Percentiles rank a stretch among this genome's conserved stretches.
Evolutionary conservation across 129 eudicot species (phyloP).

Genomic region (Artemisia argyi): DNA sequence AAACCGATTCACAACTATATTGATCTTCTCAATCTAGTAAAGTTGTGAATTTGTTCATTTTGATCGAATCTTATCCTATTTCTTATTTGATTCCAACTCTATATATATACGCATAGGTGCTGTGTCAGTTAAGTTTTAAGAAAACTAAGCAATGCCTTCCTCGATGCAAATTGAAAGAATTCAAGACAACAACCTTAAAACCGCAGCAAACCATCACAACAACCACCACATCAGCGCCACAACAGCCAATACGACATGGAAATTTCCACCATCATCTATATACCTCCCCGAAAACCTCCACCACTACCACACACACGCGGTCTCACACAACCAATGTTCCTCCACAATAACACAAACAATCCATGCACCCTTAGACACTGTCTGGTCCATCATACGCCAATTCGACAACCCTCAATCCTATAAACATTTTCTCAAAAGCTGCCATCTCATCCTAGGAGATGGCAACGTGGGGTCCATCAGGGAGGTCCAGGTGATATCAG

Average conservation of each 20-base stretch:
- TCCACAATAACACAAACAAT: constrained; percentile 58
- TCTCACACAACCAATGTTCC: constrained; percentile 61
- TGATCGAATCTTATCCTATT: too few relatives aligned
- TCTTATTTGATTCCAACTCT: background rate
- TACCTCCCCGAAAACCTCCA: constrained; percentile 43
- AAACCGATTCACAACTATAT: too few relatives aligned
- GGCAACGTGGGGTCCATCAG: constrained; percentile 75
- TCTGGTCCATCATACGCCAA: constrained; percentile 75
- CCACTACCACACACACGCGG: constrained; percentile 66
- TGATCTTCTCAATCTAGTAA: too few relatives aligned
- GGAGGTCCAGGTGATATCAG: constrained; percentile 78
- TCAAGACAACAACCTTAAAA: constrained; percentile 29
- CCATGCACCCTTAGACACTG: constrained; percentile 59
- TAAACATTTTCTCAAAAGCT: constrained; percentile 76
- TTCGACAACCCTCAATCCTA: constrained; percentile 78
- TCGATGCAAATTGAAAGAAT: constrained; percentile 55
- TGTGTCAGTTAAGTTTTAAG: too few relatives aligned
- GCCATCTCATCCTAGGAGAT: constrained; percentile 66
- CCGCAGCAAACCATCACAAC: constrained; percentile 25
- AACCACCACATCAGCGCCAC: constrained; percentile 6
- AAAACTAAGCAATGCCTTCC: constrained; percentile 23
- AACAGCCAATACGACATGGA: constrained; percentile 17
- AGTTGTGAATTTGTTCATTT: too few relatives aligned
- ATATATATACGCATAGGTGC: constrained; percentile 6
- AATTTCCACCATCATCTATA: constrained; percentile 30